Evolutionary conservation across 805 yeast genomes (phyloP).

Genomic region (Barnettozyma sp.): DNA sequence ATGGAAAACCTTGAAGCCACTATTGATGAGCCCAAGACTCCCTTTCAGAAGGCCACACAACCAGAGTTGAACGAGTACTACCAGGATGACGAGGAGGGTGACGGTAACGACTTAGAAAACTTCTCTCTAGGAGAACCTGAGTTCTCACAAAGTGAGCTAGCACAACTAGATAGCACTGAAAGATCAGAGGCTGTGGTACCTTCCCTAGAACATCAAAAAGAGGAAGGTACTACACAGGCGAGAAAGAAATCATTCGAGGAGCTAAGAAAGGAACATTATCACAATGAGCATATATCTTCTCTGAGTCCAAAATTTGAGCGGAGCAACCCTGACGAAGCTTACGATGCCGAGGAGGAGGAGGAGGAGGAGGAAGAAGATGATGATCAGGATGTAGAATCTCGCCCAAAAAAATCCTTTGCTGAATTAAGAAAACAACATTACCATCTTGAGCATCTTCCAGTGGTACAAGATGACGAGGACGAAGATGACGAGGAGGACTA

Average conservation of each 20-base stretch:
- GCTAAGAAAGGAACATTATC: conserved; percentile 75
- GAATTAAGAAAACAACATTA: conserved; percentile 23
- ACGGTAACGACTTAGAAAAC: conserved; percentile 38
- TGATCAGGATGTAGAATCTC: too few relatives aligned
- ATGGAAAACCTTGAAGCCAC: conserved; percentile 41
- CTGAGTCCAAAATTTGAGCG: conserved; percentile 13
- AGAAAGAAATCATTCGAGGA: conserved; percentile 52
- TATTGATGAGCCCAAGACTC: conserved; percentile 93
- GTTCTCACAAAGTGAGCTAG: conserved; percentile 28
- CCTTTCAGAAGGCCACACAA: conserved; percentile 84
- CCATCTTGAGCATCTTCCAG: conserved; percentile 15
- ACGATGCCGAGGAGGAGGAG: conserved; percentile 13
- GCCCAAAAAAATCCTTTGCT: conserved; percentile 26
- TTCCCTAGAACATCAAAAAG: conserved; percentile 40
- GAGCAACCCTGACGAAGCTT: conserved; percentile 21
- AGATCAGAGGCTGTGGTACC: background rate
- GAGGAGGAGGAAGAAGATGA: conserved; percentile 31
- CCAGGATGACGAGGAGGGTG: conserved; percentile 49
- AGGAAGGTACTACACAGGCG: background rate
- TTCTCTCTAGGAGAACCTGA: conserved; percentile 56
- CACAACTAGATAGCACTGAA: conserved; percentile 20
- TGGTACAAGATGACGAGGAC: conserved; percentile 5
- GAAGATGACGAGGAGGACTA: background rate
- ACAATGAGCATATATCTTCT: conserved; percentile 38
- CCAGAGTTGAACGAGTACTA: conserved; percentile 74